phyloP scores from a whole-genome alignment of 2,329 filamentous ascomycete genomes.

The Trichoderma sp. region DNA sequence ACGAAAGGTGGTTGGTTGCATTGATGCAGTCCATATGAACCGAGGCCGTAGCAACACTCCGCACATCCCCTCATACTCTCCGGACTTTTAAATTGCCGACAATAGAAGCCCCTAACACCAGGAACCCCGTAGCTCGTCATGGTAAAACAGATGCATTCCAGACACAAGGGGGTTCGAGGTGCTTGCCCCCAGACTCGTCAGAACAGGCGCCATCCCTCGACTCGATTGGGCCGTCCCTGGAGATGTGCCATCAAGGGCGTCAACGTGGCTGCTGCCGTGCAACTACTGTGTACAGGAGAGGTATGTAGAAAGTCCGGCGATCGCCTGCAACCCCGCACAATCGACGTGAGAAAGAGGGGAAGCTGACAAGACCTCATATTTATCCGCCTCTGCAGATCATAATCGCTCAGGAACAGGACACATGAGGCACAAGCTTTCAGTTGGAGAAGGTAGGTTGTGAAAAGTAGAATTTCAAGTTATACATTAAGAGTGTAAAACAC shows the following conservation, averaged over 20 bases:
- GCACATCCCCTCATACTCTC: not conserved
- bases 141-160: not conserved
- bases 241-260: not conserved
- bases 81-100: not conserved
- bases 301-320: not conserved
- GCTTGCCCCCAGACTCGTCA: not conserved
- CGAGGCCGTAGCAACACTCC: not conserved
- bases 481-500: conserved; percentile 16
- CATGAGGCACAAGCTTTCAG: not conserved
- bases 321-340: conserved; percentile 1
- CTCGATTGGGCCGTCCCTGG: conserved; percentile 6
- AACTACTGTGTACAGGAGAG: not conserved
- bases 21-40: not conserved
- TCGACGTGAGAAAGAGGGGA: not conserved
- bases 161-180: not conserved
- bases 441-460: not conserved
- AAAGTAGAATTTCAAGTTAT: not conserved
- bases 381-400: not conserved
- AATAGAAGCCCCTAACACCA: not conserved
- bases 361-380: not conserved
- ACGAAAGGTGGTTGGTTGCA: not conserved
- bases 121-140: not conserved
- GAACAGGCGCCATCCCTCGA: not conserved
- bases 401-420: not conserved
- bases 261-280: conserved; percentile 11